Conservation (phyloP, 768 basidiomycete genomes). For the Punctularia strigosozonata region DNA sequence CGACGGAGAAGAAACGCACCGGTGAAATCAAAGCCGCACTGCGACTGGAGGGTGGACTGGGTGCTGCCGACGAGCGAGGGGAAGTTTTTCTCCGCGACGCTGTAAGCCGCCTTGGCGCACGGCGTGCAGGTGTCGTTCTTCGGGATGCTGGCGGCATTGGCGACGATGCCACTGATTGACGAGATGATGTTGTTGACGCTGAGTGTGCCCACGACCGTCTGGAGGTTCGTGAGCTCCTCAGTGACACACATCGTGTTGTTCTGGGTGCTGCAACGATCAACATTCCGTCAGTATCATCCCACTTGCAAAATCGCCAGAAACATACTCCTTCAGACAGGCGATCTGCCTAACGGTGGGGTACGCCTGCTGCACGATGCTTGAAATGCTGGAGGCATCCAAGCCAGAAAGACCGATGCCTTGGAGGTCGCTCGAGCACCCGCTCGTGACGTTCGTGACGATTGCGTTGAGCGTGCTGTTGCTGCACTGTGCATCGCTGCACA, state of each 20-base stretch:
- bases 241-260: constrained; percentile 42
- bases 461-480: constrained; percentile 45
- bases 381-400: constrained; percentile 12
- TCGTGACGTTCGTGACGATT: constrained; percentile 41
- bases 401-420: constrained; percentile 13
- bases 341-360: constrained; percentile 50
- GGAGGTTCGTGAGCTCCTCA: constrained; percentile 40
- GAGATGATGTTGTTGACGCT: constrained; percentile 11
- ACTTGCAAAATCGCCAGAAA: constrained; percentile 6
- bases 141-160: too few species aligned
- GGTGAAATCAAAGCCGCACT: neutral
- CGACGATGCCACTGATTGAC: neutral
- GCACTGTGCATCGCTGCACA: constrained; percentile 43
- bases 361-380: constrained; percentile 30
- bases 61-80: constrained; percentile 3
- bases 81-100: constrained; percentile 13
- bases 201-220: constrained; percentile 23
- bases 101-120: constrained; percentile 21
- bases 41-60: neutral
- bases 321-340: constrained; percentile 57
- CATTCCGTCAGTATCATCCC: neutral
- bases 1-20: neutral
- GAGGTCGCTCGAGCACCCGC: constrained; percentile 36
- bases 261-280: constrained; percentile 17
- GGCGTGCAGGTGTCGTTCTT: constrained; percentile 18